These are phyloP conservation scores for Croton setiger DNA, from an alignment of 441 rosid species.

Conservation along the genomic window DNA sequence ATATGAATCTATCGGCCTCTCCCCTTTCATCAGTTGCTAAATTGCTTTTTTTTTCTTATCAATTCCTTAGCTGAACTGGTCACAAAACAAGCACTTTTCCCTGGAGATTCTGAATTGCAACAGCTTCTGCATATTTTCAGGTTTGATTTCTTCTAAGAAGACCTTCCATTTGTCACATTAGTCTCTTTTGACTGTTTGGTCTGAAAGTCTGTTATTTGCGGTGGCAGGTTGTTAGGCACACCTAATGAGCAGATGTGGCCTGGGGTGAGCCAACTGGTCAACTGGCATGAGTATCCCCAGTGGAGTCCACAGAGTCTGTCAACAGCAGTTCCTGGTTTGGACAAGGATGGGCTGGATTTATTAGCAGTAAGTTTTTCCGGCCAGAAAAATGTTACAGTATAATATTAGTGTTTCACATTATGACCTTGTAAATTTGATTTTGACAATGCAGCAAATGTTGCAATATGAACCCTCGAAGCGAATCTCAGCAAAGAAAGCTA, in stretches of 20 bases:
- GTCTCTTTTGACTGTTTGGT: too few species aligned
- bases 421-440: neutral
- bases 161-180: too few species aligned
- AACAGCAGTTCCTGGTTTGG: constrained; percentile 61
- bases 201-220: neutral
- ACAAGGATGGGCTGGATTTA: constrained; percentile 68
- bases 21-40: constrained; percentile 4
- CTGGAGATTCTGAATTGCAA: constrained; percentile 97
- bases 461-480: constrained; percentile 82
- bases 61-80: constrained; percentile 64
- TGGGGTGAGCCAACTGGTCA: constrained; percentile 75
- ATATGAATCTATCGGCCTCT: neutral
- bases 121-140: constrained; percentile 96
- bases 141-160: constrained; percentile 20
- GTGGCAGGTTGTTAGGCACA: constrained; percentile 78
- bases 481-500: constrained; percentile 89
- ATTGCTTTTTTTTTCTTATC: constrained; percentile 1
- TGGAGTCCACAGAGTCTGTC: constrained; percentile 76
- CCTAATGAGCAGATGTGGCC: constrained; percentile 94
- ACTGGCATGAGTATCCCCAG: constrained; percentile 99
- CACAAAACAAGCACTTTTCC: constrained; percentile 87
- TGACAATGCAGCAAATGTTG: constrained; percentile 76
- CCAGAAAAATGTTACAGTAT: neutral
- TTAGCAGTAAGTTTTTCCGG: constrained; percentile 49
- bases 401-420: neutral